A percentile compares a stretch with the other conserved stretches of the same genome.
Conservation (phyloP, 169 alveolate genomes). For the Plasmodium relictum region DNA sequence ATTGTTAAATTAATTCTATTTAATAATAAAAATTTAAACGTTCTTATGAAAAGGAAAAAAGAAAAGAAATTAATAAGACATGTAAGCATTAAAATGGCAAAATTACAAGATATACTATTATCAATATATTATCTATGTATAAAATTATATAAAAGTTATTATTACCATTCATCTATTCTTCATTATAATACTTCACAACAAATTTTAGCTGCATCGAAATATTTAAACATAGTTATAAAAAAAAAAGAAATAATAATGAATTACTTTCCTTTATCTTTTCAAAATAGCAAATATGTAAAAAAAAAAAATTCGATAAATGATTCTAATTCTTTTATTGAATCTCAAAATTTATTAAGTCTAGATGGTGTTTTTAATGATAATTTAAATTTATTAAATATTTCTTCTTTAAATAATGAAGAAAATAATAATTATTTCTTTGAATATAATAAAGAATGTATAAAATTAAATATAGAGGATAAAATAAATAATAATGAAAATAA, state of each 20-base stretch:
- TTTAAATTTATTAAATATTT: neutral
- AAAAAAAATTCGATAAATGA: neutral
- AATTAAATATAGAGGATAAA: too few species aligned
- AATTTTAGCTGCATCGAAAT: conserved; percentile 54
- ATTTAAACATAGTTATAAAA: conserved; percentile 50
- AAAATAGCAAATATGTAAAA: neutral
- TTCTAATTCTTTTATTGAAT: too few species aligned
- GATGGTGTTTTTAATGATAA: neutral
- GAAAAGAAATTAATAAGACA: conserved; percentile 22
- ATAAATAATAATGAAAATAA: conserved; percentile 3
- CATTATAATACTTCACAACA: conserved; percentile 60
- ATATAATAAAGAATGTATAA: too few species aligned
- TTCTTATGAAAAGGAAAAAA: conserved; percentile 43
- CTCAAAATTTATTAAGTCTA: too few species aligned
- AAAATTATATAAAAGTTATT: conserved; percentile 52
- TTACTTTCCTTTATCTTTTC: conserved; percentile 2
- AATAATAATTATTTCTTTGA: neutral
- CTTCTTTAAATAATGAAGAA: neutral
- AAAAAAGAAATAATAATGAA: conserved; percentile 5
- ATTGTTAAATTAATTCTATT: conserved; percentile 57
- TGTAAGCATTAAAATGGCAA: conserved; percentile 27
- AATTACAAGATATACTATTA: conserved; percentile 29
- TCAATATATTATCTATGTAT: conserved; percentile 35
- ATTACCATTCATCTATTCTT: conserved; percentile 60
- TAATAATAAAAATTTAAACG: conserved; percentile 42